A percentile compares a stretch with the other conserved stretches of the same genome.
These are phyloP conservation scores for Aphanomyces euteiches DNA, from an alignment of 352 stramenopile genomes.

Conservation along the genomic window DNA sequence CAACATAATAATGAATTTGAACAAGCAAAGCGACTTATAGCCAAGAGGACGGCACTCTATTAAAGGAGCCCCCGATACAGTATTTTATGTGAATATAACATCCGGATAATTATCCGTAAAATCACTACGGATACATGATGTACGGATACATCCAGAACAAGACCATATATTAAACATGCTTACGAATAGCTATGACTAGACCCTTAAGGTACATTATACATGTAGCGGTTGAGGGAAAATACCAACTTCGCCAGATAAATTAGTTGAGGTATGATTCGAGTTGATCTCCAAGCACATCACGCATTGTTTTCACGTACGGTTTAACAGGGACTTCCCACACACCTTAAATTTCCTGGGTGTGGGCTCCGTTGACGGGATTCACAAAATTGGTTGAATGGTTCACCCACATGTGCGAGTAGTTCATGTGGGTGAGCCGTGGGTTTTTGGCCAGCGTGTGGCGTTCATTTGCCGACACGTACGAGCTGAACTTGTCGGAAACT, in stretches of 20 bases:
- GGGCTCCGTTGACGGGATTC: slow-evolving; percentile 26
- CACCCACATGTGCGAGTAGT: slow-evolving; percentile 23
- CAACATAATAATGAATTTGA: too few relatives aligned
- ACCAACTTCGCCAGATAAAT: slow-evolving; percentile 27
- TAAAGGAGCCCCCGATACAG: too few relatives aligned
- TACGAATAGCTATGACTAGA: neutral
- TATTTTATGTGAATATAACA: too few relatives aligned
- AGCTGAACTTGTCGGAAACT: neutral
- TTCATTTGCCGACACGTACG: neutral
- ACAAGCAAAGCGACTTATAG: too few relatives aligned
- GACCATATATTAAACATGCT: neutral
- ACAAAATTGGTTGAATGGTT: neutral
- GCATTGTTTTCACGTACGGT: slow-evolving; percentile 21
- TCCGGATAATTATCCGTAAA: too few relatives aligned
- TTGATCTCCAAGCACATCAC: slow-evolving; percentile 5
- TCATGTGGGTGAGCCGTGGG: neutral
- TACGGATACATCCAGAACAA: too few relatives aligned
- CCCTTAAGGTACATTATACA: neutral
- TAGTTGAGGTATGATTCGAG: slow-evolving; percentile 15
- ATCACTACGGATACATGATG: too few relatives aligned
- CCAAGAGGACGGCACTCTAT: too few relatives aligned
- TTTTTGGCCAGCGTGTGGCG: neutral
- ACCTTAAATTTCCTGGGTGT: slow-evolving; percentile 31
- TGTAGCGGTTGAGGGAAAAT: neutral
- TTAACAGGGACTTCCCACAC: slow-evolving; percentile 28